Evolutionary conservation across 2,329 filamentous ascomycete species (phyloP).

Genomic region (Nemania serpens): DNA sequence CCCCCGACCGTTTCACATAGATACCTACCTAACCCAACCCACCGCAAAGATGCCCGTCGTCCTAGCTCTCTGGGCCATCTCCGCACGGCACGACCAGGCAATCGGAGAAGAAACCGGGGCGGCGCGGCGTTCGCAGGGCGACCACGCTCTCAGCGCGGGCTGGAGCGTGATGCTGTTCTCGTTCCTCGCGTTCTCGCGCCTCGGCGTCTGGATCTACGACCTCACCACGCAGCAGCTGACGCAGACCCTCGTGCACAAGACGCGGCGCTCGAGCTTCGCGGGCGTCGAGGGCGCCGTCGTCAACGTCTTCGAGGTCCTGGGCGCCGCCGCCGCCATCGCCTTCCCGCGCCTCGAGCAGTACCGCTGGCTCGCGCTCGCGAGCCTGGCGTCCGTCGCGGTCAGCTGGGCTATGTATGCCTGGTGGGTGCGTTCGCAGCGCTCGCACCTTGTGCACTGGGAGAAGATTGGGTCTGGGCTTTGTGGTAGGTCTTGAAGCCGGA

Average conservation of each 20-base stretch:
- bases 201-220: constrained; percentile 51
- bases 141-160: constrained; percentile 25
- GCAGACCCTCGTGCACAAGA: constrained; percentile 43
- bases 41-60: constrained; percentile 46
- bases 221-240: constrained; percentile 51
- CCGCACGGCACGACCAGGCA: constrained; percentile 25
- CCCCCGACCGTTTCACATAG: not conserved
- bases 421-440: constrained; percentile 46
- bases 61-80: constrained; percentile 42
- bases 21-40: too few species aligned
- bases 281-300: constrained; percentile 48
- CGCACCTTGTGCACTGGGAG: constrained; percentile 50
- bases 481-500: not conserved
- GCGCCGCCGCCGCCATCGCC: constrained; percentile 44
- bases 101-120: constrained; percentile 1
- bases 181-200: constrained; percentile 48
- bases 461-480: constrained; percentile 28
- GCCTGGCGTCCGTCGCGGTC: constrained; percentile 40
- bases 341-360: constrained; percentile 46
- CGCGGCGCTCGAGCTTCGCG: constrained; percentile 47
- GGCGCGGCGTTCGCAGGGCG: too few species aligned
- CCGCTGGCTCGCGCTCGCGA: constrained; percentile 45
- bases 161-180: constrained; percentile 45
- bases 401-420: constrained; percentile 43
- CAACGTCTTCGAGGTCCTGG: constrained; percentile 47